Evolutionary conservation across 1,284 basidiomycete genomes (phyloP), one percentile per base, ranked within the genome.

Genomic region (Agaricales sp.): DNA sequence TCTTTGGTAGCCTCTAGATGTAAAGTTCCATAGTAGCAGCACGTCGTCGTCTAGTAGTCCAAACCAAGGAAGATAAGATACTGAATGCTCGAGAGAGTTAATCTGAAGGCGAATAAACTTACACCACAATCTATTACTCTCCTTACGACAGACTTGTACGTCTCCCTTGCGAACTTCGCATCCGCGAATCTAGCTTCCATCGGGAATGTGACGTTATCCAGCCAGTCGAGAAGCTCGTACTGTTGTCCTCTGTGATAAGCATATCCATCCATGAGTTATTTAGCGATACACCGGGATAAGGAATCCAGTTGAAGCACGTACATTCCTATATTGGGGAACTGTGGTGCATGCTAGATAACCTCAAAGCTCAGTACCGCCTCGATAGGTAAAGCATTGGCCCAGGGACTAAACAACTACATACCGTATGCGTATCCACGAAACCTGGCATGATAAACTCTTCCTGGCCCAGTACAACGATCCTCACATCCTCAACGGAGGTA

Each of bases 211-310:
- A 92, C 74, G 43, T 88, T 70, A 35, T 80, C 64, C 24, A 97
- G 77, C 94, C 94, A 98, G 55, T 92, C 88, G 13, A 98, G 75
- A n/a, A 98, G 81, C 62, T 96, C 72, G 58, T 85, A 77, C 60
- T 91, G 75, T 55, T 83, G 77, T 16, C 88, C 87, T 37, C 86
- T 88, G 53, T 25, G 43, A 54, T 38, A n/a, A 46, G 43, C 3
- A 48, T 47, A 16, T 45, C 46, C 23, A 47, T n/a, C n/a, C n/a
- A n/a, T 39, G 6, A 35, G 4, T n/a, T n/a, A n/a, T 51, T 52
- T 23, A 57, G 54, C 25, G 23, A 25, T 50, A 16, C 26, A 23
- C 12, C 3, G 38, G 18, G 35, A 35, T 38, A 26, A 30, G 21
- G 41, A 14, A 43, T 46, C 22, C 21, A 41, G n/a, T n/a, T n/a